Conservation (phyloP, 257 asterid species). For the Euphrasia confusa region DNA sequence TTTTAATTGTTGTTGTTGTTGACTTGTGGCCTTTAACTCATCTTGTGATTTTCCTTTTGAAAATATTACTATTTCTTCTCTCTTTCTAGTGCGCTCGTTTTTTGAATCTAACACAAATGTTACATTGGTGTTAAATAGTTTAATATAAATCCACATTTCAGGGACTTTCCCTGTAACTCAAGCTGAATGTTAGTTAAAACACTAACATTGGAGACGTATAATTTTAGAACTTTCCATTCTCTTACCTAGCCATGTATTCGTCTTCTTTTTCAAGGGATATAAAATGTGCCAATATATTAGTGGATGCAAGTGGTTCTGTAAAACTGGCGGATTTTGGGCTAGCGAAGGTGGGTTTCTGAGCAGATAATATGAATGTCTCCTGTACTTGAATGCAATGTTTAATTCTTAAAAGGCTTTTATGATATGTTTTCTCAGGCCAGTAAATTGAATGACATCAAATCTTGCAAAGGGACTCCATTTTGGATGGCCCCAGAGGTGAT, state of each 20-base stretch:
- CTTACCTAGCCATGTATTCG: slow-evolving; percentile 20
- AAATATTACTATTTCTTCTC: background rate
- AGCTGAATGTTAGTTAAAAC: slow-evolving; percentile 17
- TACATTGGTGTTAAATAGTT: slow-evolving; percentile 14
- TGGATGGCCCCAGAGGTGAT: slow-evolving; percentile 79
- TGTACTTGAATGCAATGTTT: background rate
- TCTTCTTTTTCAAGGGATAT: slow-evolving; percentile 47
- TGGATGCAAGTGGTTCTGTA: slow-evolving; percentile 59
- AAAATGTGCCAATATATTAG: slow-evolving; percentile 68
- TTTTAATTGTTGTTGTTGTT: background rate
- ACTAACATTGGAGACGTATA: background rate
- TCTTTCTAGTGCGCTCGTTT: slow-evolving; percentile 15
- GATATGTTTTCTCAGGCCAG: slow-evolving; percentile 40
- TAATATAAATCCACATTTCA: slow-evolving; percentile 2
- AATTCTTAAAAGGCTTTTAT: slow-evolving; percentile 16
- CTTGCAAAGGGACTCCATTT: slow-evolving; percentile 63
- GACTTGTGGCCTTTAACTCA: too few relatives aligned
- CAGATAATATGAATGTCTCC: slow-evolving; percentile 6
- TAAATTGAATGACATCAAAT: slow-evolving; percentile 57
- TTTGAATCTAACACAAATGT: slow-evolving; percentile 1
- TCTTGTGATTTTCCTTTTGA: background rate
- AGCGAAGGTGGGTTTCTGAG: slow-evolving; percentile 46
- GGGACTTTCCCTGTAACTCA: slow-evolving; percentile 14
- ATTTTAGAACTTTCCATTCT: background rate
- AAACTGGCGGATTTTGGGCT: slow-evolving; percentile 67